Base-by-base conservation (phyloP, 2,329 filamentous ascomycete genomes). In the Conoideocrella luteorostrata region DNA sequence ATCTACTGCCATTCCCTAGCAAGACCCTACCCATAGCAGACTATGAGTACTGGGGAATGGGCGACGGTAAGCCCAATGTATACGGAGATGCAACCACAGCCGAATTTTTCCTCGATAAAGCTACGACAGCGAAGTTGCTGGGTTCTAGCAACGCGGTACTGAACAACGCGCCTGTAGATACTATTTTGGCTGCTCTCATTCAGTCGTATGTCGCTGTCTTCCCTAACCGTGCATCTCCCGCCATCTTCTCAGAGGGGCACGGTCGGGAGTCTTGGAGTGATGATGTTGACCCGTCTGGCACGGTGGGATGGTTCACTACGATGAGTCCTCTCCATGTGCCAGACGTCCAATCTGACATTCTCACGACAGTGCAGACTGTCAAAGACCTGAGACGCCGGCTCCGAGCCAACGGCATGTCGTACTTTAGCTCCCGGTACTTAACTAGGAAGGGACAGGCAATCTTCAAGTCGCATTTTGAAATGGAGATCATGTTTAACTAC, bases 1-100 rank as follows among this genome's bases (percentile, higher is more conserved):
- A 7, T 26, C 54, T 50, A 5, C 46, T 57, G 0, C 54, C 54
- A 0, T 21, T 57, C 1, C 4, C 39, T n/a, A n/a, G n/a, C n/a
- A n/a, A n/a, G n/a, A n/a, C n/a, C n/a, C n/a, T n/a, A n/a, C n/a
- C n/a, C n/a, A n/a, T n/a, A n/a, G n/a, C n/a, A n/a, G n/a, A n/a
- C n/a, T n/a, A n/a, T n/a, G n/a, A n/a, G n/a, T n/a, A n/a, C n/a
- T n/a, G n/a, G n/a, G n/a, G n/a, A n/a, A n/a, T n/a, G n/a, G n/a
- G n/a, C n/a, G n/a, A n/a, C n/a, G n/a, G n/a, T n/a, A n/a, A n/a
- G n/a, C n/a, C n/a, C n/a, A n/a, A n/a, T n/a, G n/a, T n/a, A n/a
- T n/a, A n/a, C n/a, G n/a, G n/a, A n/a, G n/a, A n/a, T n/a, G n/a
- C n/a, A n/a, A n/a, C n/a, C n/a, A n/a, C n/a, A n/a, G n/a, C n/a